Evolutionary conservation across 139 green algal species (phyloP), one percentile per base, ranked within the genome.

Genomic region (Penium margaritaceum): DNA sequence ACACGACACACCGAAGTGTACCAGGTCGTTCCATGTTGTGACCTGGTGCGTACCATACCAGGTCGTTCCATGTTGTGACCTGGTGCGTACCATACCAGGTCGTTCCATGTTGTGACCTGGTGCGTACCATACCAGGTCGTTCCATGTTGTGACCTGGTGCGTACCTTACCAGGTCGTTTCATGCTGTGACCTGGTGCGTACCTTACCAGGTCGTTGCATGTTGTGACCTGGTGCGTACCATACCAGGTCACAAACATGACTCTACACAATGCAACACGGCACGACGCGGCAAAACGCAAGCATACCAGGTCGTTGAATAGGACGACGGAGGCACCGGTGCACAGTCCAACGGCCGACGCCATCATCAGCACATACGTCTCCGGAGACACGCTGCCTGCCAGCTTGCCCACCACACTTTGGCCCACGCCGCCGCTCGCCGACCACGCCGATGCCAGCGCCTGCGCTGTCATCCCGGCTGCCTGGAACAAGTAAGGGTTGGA

Each of bases 271-370:
- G 66, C 72, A 4, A 80, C 64, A 33, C 77, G 32, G 33, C 72
- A 80, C 30, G 64, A 68, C 2, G 77, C 14, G 19, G 77, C 37
- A 1, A 79, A 7, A 39, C 34, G 66, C 12, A 67, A 1, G 30
- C 70, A 77, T 33, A 79, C 72, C 72, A 30, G 27, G 27, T 60
- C 35, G 34, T 80, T 80, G 41, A 80, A 80, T 33, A 70, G 1
- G 0, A 80, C 73, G 27, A 80, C 73, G 30, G 14, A 35, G 29
- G 32, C 70, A 32, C 73, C 73, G 2, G 64, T 77, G 21, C 71
- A 5, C 36, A 80, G 29, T 15, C 73, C 73, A 17, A 80, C 73
- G 7, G 78, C 33, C 33, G 67, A 80, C 32, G 73, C 46, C 0
- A 80, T 15, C 0, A 80, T 30, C 17, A 80, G 66, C 29, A 70